Conservation (phyloP, 1,139 yeast species). For the Candida smagusa region DNA sequence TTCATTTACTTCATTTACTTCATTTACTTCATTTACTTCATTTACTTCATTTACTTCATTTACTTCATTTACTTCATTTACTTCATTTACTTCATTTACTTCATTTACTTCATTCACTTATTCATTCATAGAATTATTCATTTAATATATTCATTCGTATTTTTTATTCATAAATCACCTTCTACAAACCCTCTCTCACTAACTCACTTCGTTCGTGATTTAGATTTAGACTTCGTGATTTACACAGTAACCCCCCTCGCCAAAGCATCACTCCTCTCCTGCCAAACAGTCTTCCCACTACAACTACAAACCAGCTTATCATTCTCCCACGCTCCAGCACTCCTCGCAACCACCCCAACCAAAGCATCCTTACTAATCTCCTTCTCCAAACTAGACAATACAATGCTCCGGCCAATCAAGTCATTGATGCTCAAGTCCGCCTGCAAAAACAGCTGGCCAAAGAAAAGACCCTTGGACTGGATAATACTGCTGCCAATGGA, state of each 20-base stretch:
- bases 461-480: conserved; percentile 21
- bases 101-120: no score
- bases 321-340: conserved; percentile 98
- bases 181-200: no score
- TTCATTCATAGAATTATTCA: no score
- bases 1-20: no score
- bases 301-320: conserved; percentile 91
- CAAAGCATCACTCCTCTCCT: conserved; percentile 78
- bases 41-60: no score
- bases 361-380: conserved; percentile 44
- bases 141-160: no score
- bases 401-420: conserved; percentile 78
- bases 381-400: conserved; percentile 48
- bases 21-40: no score
- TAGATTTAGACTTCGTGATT: no score
- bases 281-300: conserved; percentile 95
- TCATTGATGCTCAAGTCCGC: conserved; percentile 57
- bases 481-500: conserved; percentile 37
- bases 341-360: conserved; percentile 89
- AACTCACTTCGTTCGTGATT: no score
- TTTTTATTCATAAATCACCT: no score
- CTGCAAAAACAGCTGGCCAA: conserved; percentile 66
- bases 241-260: conserved; percentile 47
- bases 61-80: no score
- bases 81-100: no score